Conservation (phyloP, 23 red algal genomes). For the Gracilaria gracilis region DNA sequence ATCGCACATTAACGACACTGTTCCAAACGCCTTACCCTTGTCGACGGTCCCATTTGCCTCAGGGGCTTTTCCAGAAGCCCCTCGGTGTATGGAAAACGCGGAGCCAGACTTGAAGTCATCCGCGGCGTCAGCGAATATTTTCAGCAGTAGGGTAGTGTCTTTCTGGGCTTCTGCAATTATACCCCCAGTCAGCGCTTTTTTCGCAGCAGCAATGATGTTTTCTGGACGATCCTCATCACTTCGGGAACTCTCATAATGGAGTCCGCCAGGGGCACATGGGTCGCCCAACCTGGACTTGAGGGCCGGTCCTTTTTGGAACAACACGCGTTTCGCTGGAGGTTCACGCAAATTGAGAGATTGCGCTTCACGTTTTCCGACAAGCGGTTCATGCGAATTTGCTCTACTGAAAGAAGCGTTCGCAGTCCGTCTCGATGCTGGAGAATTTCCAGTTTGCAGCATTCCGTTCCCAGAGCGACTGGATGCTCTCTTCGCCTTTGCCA, state of each 20-base stretch:
- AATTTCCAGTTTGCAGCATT: conserved; percentile 6
- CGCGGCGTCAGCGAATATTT: conserved; percentile 45
- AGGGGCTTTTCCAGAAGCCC: background rate
- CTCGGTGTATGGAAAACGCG: background rate
- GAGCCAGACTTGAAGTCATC: conserved; percentile 1
- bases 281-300: conserved; percentile 51
- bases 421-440: conserved; percentile 9
- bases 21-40: background rate
- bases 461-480: background rate
- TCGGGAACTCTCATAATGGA: conserved; percentile 56
- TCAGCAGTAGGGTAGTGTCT: conserved; percentile 49
- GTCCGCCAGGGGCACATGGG: conserved; percentile 40
- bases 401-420: background rate
- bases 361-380: background rate
- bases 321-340: conserved; percentile 63
- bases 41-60: background rate
- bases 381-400: background rate
- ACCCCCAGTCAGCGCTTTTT: conserved; percentile 19
- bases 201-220: conserved; percentile 62
- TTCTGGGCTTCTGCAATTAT: conserved; percentile 53
- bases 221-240: conserved; percentile 59
- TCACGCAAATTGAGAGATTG: conserved; percentile 9
- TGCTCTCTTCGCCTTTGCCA: background rate
- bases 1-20: conserved; percentile 49
- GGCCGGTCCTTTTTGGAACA: conserved; percentile 64